Percentiles rank a stretch among this genome's conserved stretches.
These are phyloP conservation scores for Globisporangium canariense DNA, from an alignment of 352 stramenopile genomes.

Conservation along the genomic window DNA sequence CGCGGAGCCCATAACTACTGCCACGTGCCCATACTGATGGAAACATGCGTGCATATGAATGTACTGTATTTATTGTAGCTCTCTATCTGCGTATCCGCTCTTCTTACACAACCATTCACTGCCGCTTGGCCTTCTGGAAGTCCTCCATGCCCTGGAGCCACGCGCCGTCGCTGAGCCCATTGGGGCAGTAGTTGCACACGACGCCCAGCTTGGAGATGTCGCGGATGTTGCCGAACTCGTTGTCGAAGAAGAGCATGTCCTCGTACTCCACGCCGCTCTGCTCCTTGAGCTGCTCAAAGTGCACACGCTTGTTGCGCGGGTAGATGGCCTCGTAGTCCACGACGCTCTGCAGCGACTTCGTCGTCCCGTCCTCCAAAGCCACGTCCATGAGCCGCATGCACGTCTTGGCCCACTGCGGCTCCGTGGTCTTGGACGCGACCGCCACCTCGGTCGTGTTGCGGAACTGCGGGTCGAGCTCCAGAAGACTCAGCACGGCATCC, in stretches of 20 bases:
- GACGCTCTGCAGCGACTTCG: constrained; percentile 48
- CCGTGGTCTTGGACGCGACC: constrained; percentile 70
- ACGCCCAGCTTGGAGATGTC: constrained; percentile 70
- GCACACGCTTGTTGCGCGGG: constrained; percentile 79
- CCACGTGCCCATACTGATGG: too few relatives aligned
- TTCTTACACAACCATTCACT: neutral
- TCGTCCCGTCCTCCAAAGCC: constrained; percentile 18
- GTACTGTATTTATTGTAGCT: too few relatives aligned
- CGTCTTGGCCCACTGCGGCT: constrained; percentile 73
- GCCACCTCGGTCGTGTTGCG: constrained; percentile 49
- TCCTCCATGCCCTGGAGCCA: constrained; percentile 73
- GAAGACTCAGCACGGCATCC: constrained; percentile 60
- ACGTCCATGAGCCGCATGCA: constrained; percentile 77
- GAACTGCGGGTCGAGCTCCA: constrained; percentile 71
- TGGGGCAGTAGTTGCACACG: constrained; percentile 71
- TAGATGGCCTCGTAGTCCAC: constrained; percentile 85
- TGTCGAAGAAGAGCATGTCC: constrained; percentile 98
- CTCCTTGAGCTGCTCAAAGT: constrained; percentile 91
- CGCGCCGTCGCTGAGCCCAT: constrained; percentile 61
- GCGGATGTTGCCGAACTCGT: constrained; percentile 81
- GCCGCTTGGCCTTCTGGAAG: constrained; percentile 54
- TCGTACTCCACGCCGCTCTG: constrained; percentile 89
- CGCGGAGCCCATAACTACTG: too few relatives aligned
- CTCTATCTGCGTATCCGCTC: neutral
- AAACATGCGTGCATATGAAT: neutral